A percentile compares a stretch with the other conserved stretches of the same genome.
phyloP scores from a whole-genome alignment of 352 stramenopile genomes.

The Globisporangium camurandrum region DNA sequence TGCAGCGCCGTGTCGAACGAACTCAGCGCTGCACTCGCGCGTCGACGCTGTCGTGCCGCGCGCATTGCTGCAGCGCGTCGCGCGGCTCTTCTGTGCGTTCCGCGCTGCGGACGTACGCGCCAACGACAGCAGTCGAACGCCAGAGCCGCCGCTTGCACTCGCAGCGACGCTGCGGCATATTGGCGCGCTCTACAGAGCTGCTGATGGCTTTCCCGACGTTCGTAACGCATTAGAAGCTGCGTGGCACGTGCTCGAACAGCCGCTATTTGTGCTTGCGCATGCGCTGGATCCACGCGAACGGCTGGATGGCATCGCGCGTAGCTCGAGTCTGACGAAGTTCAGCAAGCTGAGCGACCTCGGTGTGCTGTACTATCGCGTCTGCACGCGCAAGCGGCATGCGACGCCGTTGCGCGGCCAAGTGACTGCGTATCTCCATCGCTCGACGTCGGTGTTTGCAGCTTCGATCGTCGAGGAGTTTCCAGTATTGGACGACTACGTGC shows the following conservation, averaged over 20 bases:
- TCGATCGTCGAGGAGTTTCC: slow-evolving; percentile 51
- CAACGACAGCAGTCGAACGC: not conserved
- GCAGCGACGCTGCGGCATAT: slow-evolving; percentile 41
- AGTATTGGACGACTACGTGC: slow-evolving; percentile 53
- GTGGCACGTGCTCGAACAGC: slow-evolving; percentile 56
- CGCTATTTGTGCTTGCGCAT: slow-evolving; percentile 54
- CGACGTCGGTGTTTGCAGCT: slow-evolving; percentile 36
- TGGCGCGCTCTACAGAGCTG: slow-evolving; percentile 27
- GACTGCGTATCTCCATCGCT: slow-evolving; percentile 59
- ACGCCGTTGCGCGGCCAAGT: slow-evolving; percentile 49
- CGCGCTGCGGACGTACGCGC: slow-evolving; percentile 19
- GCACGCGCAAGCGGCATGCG: slow-evolving; percentile 31
- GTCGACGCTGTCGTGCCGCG: slow-evolving; percentile 32
- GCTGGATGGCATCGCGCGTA: slow-evolving; percentile 25
- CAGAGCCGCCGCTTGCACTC: slow-evolving; percentile 14
- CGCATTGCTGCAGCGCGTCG: slow-evolving; percentile 29
- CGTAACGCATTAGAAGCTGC: slow-evolving; percentile 42
- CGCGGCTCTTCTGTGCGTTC: slow-evolving; percentile 34
- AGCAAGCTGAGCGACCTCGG: slow-evolving; percentile 52
- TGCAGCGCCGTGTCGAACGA: slow-evolving; percentile 13
- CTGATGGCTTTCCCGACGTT: slow-evolving; percentile 38
- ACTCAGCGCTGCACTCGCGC: slow-evolving; percentile 17
- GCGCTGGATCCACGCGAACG: slow-evolving; percentile 48
- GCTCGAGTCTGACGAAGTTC: slow-evolving; percentile 41
- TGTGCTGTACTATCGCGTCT: slow-evolving; percentile 43